phyloP scores from a whole-genome alignment of 352 stramenopile genomes.

The Phytophthora pluvialis region DNA sequence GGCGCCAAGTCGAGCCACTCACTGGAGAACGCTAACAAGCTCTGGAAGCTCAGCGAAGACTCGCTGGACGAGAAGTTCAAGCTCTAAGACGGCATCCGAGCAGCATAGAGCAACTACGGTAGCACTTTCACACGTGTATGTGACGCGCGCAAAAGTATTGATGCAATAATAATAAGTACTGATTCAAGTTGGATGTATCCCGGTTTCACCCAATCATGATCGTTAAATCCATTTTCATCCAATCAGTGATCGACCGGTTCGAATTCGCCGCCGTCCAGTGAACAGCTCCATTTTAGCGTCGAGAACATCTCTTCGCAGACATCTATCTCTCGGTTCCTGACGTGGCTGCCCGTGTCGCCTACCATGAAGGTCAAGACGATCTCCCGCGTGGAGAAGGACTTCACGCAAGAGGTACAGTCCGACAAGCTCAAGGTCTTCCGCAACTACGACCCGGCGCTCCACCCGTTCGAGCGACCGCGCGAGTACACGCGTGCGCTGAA shows the following conservation, averaged over 20 bases:
- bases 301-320: constrained; percentile 18
- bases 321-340: background rate
- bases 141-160: constrained; percentile 26
- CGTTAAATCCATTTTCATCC: constrained; percentile 6
- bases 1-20: constrained; percentile 49
- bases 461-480: constrained; percentile 93
- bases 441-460: constrained; percentile 96
- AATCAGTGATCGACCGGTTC: constrained; percentile 1
- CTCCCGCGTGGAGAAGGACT: constrained; percentile 94
- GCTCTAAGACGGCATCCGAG: constrained; percentile 11
- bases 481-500: constrained; percentile 98
- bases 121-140: background rate
- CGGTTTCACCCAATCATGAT: constrained; percentile 28
- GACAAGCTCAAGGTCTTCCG: constrained; percentile 96
- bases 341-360: background rate
- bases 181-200: constrained; percentile 4
- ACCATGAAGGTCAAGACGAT: constrained; percentile 99
- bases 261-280: constrained; percentile 38
- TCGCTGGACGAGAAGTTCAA: constrained; percentile 42
- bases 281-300: constrained; percentile 26
- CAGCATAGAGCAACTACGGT: background rate
- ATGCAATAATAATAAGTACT: constrained; percentile 20
- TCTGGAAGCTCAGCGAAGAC: constrained; percentile 66
- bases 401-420: constrained; percentile 93
- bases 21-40: constrained; percentile 34